These are phyloP conservation scores for Excoecaria cochinchinensis DNA, from an alignment of 345 rosid species.

Conservation along the genomic window DNA sequence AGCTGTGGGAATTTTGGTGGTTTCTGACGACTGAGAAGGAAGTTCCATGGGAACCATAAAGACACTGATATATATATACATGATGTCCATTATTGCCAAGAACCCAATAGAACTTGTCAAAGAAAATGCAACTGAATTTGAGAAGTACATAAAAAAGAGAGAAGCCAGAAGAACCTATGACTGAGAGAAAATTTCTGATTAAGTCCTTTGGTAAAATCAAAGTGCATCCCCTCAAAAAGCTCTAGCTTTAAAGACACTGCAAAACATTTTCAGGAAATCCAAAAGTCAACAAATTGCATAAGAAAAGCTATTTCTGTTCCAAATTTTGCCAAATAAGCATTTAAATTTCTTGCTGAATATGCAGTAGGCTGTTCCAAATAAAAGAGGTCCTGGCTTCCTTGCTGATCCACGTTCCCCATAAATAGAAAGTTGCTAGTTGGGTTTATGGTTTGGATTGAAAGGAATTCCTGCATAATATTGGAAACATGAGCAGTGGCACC, in stretches of 20 bases:
- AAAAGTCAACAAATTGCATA: neutral
- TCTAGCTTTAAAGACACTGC: slow-evolving; percentile 98
- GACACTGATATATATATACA: slow-evolving; percentile 52
- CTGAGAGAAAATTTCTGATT: slow-evolving; percentile 84
- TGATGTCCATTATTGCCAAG: neutral
- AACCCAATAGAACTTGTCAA: slow-evolving; percentile 11
- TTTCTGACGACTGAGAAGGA: slow-evolving; percentile 86
- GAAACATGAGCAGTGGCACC: too few relatives aligned
- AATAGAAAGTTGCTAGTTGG: too few relatives aligned
- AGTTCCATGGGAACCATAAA: slow-evolving; percentile 88
- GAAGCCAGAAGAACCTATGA: slow-evolving; percentile 56
- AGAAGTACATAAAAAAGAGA: neutral
- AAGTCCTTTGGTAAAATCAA: slow-evolving; percentile 86
- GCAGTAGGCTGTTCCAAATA: too few relatives aligned
- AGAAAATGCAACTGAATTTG: neutral
- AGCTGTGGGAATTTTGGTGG: slow-evolving; percentile 81
- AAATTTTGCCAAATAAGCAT: neutral
- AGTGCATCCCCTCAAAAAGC: slow-evolving; percentile 88
- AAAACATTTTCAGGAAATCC: neutral
- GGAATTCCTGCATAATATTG: too few relatives aligned
- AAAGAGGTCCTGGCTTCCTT: too few relatives aligned
- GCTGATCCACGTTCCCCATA: too few relatives aligned
- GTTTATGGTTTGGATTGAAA: too few relatives aligned
- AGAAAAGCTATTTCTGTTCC: neutral
- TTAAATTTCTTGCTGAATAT: too few relatives aligned